Conservation (phyloP, 306 rosid genomes). For the Fragaria nilgerrensis region DNA sequence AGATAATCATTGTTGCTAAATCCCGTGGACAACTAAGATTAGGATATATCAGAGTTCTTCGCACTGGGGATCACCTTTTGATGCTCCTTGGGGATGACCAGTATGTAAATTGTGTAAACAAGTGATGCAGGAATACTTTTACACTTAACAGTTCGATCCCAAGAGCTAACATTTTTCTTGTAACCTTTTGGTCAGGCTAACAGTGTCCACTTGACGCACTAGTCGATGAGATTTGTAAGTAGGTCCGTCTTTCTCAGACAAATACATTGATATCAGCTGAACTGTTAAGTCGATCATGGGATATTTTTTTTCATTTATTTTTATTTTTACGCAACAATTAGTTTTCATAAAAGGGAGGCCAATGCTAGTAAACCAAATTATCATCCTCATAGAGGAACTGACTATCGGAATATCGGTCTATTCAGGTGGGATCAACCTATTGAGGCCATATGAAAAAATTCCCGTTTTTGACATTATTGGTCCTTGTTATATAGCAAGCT, state of each 20-base stretch:
- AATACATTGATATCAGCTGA: not conserved
- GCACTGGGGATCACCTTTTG: not conserved
- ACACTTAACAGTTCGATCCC: not conserved
- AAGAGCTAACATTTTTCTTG: not conserved
- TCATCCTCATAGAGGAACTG: not conserved
- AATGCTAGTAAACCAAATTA: not conserved
- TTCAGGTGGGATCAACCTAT: not conserved
- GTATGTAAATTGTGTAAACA: not conserved
- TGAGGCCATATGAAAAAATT: too few species aligned
- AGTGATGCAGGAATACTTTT: not conserved
- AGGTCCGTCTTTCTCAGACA: not conserved
- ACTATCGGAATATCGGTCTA: not conserved
- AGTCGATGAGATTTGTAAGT: constrained; percentile 3
- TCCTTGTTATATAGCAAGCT: not conserved
- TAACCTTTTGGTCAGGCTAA: not conserved
- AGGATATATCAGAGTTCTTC: not conserved
- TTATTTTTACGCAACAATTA: not conserved
- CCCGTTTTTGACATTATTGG: not conserved
- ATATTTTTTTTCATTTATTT: not conserved
- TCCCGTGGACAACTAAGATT: constrained; percentile 21
- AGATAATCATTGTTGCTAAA: constrained; percentile 20
- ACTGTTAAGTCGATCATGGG: not conserved
- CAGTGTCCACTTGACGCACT: not conserved
- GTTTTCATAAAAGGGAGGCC: not conserved
- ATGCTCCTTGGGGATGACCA: not conserved